Percentiles rank a stretch among this genome's conserved stretches.
These are phyloP conservation scores for Cystobasidium tubakii DNA, from an alignment of 768 basidiomycete genomes.

Conservation along the genomic window DNA sequence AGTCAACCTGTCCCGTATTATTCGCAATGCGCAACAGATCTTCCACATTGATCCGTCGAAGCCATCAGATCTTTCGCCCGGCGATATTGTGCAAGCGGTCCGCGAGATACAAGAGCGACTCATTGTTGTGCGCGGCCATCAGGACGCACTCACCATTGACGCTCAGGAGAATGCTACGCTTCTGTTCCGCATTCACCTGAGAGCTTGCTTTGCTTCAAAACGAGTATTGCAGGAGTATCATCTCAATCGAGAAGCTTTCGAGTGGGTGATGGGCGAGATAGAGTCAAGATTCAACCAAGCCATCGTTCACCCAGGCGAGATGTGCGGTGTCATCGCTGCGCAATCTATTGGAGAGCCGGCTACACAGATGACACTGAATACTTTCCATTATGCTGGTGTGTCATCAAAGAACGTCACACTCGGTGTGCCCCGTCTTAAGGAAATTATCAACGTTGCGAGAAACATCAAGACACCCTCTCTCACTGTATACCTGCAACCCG, in stretches of 20 bases:
- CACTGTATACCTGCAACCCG: slow-evolving; percentile 76
- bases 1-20: slow-evolving; percentile 88
- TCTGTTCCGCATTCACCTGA: slow-evolving; percentile 86
- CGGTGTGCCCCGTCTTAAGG: slow-evolving; percentile 97
- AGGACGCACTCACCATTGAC: slow-evolving; percentile 61
- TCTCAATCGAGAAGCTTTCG: slow-evolving; percentile 85
- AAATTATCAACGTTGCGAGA: slow-evolving; percentile 97
- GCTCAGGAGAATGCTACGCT: slow-evolving; percentile 84
- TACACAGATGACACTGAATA: slow-evolving; percentile 99
- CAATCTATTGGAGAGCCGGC: slow-evolving; percentile 99
- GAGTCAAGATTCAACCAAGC: slow-evolving; percentile 94
- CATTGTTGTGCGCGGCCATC: slow-evolving; percentile 79
- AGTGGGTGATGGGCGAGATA: slow-evolving; percentile 94
- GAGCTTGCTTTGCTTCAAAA: slow-evolving; percentile 77
- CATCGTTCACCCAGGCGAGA: slow-evolving; percentile 87
- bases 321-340: slow-evolving; percentile 96
- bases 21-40: slow-evolving; percentile 90
- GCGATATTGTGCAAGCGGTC: slow-evolving; percentile 75
- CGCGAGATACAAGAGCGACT: slow-evolving; percentile 68
- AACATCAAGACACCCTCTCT: slow-evolving; percentile 98
- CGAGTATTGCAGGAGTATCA: slow-evolving; percentile 82
- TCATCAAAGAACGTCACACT: slow-evolving; percentile 99
- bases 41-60: slow-evolving; percentile 95
- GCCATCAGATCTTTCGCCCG: slow-evolving; percentile 83
- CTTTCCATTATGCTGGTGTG: slow-evolving; percentile 99